Evolutionary conservation across 208 protist genomes (phyloP).

Genomic region (Trichomonas tenax): DNA sequence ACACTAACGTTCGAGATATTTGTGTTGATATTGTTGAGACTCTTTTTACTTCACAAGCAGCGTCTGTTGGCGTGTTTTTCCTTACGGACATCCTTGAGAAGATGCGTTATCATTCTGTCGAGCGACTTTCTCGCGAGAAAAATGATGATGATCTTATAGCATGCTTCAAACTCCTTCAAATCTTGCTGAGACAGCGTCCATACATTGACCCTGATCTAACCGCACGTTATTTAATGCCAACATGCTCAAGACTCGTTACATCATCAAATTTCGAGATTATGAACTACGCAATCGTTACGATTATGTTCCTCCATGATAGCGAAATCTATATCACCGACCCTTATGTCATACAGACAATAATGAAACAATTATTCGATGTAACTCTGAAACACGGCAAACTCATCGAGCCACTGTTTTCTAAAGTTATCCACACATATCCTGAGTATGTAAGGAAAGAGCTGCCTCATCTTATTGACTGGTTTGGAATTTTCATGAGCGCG

Average conservation of each 20-base stretch:
- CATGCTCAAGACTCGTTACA: neutral
- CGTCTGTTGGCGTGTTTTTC: neutral
- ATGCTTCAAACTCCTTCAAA: slow-evolving; percentile 11
- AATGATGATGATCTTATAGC: neutral
- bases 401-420: neutral
- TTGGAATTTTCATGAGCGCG: neutral
- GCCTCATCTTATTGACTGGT: neutral
- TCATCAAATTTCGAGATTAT: slow-evolving; percentile 13
- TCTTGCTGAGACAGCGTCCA: neutral
- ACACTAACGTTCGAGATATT: neutral
- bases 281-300: neutral
- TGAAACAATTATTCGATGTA: neutral
- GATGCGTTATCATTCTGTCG: neutral
- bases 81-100: neutral
- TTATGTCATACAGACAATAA: neutral
- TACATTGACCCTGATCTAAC: neutral
- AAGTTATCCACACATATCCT: neutral
- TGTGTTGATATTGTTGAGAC: slow-evolving; percentile 14
- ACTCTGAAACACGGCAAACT: neutral
- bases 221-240: neutral
- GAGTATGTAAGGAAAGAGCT: neutral
- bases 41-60: neutral
- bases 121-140: neutral
- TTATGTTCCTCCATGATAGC: neutral
- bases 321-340: neutral